Evolutionary conservation across 352 stramenopile genomes (phyloP), one percentile per base, ranked within the genome.

Genomic region (Phytophthora tentaculata): DNA sequence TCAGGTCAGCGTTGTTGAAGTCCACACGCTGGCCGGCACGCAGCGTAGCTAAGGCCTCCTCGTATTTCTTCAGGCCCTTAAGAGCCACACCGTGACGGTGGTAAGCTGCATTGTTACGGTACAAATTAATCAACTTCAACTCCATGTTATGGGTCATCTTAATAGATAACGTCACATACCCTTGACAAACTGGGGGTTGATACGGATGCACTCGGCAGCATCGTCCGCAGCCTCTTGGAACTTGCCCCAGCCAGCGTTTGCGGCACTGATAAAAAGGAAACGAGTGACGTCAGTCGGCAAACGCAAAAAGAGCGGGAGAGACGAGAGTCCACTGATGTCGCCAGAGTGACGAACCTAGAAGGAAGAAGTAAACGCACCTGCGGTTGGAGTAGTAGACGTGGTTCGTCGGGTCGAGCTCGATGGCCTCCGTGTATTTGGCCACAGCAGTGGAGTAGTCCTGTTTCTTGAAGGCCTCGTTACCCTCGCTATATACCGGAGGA

Each of bases 381-480:
- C 88, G 80, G 88, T 99, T 99, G 23, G 89, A 98, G 84, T 83
- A 98, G 78, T 98, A 99, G 24, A 97, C 93, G 62, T 97, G 91
- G 69, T 98, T 97, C 26, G 56, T 77, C 19, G 69, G 29, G 77
- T 99, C 94, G 22, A 98, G 66, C 32, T 81, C 79, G 45, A 97
- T 97, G 53, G 96, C 96, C 51, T 97, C 88, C 71, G 94, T 86
- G 88, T 99, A 99, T 68, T 97, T 98, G 23, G 77, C 83, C 47
- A 98, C 94, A 57, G 96, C 96, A 29, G 80, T 73, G 9, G 76
- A 68, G 71, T 97, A 98, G 68, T 98, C 85, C 52, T 89, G 83
- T 26, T 79, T 74, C 80, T 98, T 98, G 79, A 98, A 98, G 71
- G 92, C 96, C 29, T 93, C 87, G 79, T 99, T 99, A 60, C 96